Conservation (phyloP, 2,329 filamentous ascomycete genomes). For the Botrytis fragariae region DNA sequence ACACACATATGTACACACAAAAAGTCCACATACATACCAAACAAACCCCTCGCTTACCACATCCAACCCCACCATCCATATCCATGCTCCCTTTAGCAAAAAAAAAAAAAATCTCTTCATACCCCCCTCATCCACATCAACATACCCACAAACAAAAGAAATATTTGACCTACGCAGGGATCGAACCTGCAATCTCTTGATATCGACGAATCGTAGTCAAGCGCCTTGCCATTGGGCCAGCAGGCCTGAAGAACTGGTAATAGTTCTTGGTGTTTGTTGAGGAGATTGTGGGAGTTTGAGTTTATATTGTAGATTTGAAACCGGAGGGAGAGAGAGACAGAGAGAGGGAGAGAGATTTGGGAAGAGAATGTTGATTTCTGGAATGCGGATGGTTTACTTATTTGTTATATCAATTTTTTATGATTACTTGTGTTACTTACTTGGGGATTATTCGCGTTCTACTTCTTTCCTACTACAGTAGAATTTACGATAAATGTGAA, state of each 20-base stretch:
- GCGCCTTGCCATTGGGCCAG: constrained; percentile 49
- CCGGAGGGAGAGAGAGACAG: rapidly evolving
- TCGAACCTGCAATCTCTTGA: constrained; percentile 50
- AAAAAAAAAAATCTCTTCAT: neutral
- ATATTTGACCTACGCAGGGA: constrained; percentile 33
- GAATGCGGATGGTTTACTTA: neutral
- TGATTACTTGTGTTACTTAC: rapidly evolving
- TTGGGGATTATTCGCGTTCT: neutral
- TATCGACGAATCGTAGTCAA: constrained; percentile 44
- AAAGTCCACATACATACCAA: neutral
- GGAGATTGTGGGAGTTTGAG: rapidly evolving
- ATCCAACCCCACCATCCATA: neutral
- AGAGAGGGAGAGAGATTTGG: rapidly evolving
- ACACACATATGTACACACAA: neutral
- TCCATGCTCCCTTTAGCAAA: neutral
- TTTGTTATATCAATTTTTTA: neutral
- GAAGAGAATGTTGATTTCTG: neutral
- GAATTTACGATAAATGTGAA: neutral
- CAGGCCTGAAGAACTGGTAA: neutral
- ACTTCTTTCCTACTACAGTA: neutral
- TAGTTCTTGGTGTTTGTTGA: neutral
- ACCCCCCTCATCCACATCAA: neutral
- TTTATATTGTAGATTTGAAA: neutral
- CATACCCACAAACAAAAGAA: neutral
- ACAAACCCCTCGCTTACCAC: too few species aligned